Evolutionary conservation across 1,139 yeast genomes (phyloP).

Genomic region (Blastobotrys malaysiensis): DNA sequence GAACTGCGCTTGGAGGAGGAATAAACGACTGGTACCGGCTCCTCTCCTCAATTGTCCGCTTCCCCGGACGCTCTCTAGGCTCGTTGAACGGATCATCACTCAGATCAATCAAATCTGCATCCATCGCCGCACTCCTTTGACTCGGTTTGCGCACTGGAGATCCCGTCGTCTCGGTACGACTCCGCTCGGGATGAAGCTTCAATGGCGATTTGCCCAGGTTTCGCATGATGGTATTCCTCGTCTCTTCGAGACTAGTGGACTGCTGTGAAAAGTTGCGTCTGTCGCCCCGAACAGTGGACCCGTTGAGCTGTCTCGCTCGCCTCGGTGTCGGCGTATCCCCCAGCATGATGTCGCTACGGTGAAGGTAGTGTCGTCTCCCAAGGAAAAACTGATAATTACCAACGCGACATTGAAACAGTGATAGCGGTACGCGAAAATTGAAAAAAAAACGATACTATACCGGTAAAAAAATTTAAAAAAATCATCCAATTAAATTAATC

Average conservation of each 20-base stretch:
- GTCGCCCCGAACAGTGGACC: background rate
- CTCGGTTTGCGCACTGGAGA: background rate
- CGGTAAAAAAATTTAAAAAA: background rate
- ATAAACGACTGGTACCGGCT: background rate
- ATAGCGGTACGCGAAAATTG: background rate
- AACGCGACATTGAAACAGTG: background rate
- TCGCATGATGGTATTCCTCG: background rate
- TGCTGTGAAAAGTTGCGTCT: background rate
- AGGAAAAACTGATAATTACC: background rate
- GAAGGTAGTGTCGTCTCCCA: slow-evolving; percentile 1
- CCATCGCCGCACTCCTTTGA: background rate
- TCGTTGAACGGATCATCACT: background rate
- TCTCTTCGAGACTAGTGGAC: background rate
- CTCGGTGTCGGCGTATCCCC: background rate
- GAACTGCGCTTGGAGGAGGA: background rate
- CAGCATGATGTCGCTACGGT: background rate
- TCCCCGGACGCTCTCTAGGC: background rate
- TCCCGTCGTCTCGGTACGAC: background rate
- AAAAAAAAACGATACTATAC: too few species aligned
- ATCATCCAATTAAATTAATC: background rate
- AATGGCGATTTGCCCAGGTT: background rate
- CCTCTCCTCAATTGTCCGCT: background rate
- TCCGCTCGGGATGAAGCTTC: background rate
- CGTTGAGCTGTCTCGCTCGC: background rate
- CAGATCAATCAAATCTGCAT: background rate